Conservation (phyloP, 345 rosid species). For the Eucalyptus cloeziana region DNA sequence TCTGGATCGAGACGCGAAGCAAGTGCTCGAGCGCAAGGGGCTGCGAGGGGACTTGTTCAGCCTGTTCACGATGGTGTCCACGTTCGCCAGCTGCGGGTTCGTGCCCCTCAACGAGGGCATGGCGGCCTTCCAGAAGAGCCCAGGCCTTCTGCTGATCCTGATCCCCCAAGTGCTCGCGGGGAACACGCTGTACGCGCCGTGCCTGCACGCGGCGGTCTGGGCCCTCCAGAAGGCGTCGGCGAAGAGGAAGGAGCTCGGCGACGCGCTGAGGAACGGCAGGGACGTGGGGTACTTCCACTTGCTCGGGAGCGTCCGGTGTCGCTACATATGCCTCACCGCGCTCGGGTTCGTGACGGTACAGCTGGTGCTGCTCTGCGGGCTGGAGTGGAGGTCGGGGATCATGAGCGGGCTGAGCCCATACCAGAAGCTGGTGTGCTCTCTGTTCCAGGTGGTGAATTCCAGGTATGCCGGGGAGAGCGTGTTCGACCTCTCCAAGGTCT, state of each 20-base stretch:
- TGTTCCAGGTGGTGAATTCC: constrained; percentile 31
- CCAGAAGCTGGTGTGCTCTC: constrained; percentile 25
- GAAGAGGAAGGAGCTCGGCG: constrained; percentile 2
- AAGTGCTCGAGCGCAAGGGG: constrained; percentile 19
- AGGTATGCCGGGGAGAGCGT: constrained; percentile 44
- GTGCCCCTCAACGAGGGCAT: constrained; percentile 64
- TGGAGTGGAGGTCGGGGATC: constrained; percentile 43
- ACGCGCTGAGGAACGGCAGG: constrained; percentile 14
- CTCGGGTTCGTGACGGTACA: constrained; percentile 25
- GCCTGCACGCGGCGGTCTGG: constrained; percentile 20
- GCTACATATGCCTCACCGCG: constrained; percentile 15
- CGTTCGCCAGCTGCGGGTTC: constrained; percentile 49
- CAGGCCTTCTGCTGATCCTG: constrained; percentile 3
- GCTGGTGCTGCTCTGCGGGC: constrained; percentile 5
- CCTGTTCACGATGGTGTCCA: constrained; percentile 33
- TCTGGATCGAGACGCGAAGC: constrained; percentile 15
- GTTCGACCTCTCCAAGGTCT: constrained; percentile 34
- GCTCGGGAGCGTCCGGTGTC: constrained; percentile 7
- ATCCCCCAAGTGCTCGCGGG: constrained; percentile 44
- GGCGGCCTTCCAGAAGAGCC: constrained; percentile 19
- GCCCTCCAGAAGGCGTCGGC: constrained; percentile 15
- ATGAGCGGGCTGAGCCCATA: constrained; percentile 21
- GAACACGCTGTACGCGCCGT: constrained; percentile 37
- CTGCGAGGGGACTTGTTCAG: constrained; percentile 25
- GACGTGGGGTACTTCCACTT: constrained; percentile 30